Conservation (phyloP, 2,329 filamentous ascomycete genomes). For the Alternaria ethzedia region DNA sequence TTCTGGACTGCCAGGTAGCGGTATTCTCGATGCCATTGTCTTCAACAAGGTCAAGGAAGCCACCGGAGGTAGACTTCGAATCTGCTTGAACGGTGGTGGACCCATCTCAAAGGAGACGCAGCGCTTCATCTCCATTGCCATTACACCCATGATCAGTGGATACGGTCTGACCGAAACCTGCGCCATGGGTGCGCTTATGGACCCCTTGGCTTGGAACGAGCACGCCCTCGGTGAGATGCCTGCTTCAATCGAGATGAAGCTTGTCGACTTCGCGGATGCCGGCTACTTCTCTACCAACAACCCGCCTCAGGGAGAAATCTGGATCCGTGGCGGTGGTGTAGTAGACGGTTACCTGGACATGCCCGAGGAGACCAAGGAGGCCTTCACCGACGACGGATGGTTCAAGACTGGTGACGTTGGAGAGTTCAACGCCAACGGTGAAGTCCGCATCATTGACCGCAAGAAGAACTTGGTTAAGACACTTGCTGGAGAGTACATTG, state of each 20-base stretch:
- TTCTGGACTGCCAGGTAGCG: conserved; percentile 68
- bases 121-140: conserved; percentile 87
- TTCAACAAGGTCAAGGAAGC: conserved; percentile 92
- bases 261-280: conserved; percentile 89
- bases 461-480: conserved; percentile 99
- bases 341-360: conserved; percentile 83
- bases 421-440: conserved; percentile 80
- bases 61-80: conserved; percentile 85
- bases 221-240: conserved; percentile 79
- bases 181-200: conserved; percentile 81
- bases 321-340: conserved; percentile 80
- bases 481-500: conserved; percentile 93
- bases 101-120: conserved; percentile 87
- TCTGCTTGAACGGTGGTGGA: conserved; percentile 93
- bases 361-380: conserved; percentile 79
- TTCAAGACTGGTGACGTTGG: conserved; percentile 98
- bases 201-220: conserved; percentile 83
- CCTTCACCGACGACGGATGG: conserved; percentile 85
- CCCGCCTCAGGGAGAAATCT: conserved; percentile 90
- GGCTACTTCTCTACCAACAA: conserved; percentile 77
- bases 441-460: conserved; percentile 87
- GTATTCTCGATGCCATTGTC: conserved; percentile 78
- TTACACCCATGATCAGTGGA: conserved; percentile 92
- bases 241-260: conserved; percentile 82
- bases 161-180: conserved; percentile 96